Base-by-base conservation (phyloP, 352 stramenopile species). In the Phytophthora capsici region DNA sequence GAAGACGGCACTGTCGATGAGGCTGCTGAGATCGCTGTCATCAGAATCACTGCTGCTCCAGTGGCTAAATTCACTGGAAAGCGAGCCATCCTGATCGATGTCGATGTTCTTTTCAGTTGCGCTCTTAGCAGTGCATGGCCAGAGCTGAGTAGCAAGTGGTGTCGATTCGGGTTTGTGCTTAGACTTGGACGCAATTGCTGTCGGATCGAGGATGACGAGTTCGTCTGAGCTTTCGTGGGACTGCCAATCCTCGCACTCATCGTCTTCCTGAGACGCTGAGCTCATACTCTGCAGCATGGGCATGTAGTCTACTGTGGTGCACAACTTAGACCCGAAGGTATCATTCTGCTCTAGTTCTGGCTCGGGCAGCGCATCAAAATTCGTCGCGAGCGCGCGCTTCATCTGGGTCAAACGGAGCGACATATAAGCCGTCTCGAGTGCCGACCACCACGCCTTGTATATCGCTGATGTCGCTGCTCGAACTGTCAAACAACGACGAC, bases 371-470 rank as follows among this genome's bases (percentile, higher is more conserved):
- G 30, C 32, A 17, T 58, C 19, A 32, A 47, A 59, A 20, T 57
- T 53, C 23, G 38, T 34, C 38, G 30, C 14, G 26, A 50, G 19
- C 22, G 50, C 26, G 8, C 53, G 53, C 6, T 41, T 46, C 17
- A 61, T 53, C 41, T 61, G 40, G 28, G 36, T 45, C 4, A 61
- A 22, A 17, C 28, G 19, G 28, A 54, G 28, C 16, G 53, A 37
- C 53, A 61, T 61, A 45, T 46, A 59, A 1, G 47, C 57, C 5
- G 57, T 59, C 48, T 59, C 57, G 3, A 66, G 28, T 28, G 57
- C 57, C 3, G 57, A 6, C 38, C 47, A 58, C 57, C 57, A 66
- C 25, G 57, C 41, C 48, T 41, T 25, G 48, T 66, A 66, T 16
- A 66, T 52, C n/a, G 47, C 37, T 16, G n/a, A 4, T 2, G 47